Conservation (phyloP, 176 grass and related monocot genomes). For the Cenchrus fungigraminus region DNA sequence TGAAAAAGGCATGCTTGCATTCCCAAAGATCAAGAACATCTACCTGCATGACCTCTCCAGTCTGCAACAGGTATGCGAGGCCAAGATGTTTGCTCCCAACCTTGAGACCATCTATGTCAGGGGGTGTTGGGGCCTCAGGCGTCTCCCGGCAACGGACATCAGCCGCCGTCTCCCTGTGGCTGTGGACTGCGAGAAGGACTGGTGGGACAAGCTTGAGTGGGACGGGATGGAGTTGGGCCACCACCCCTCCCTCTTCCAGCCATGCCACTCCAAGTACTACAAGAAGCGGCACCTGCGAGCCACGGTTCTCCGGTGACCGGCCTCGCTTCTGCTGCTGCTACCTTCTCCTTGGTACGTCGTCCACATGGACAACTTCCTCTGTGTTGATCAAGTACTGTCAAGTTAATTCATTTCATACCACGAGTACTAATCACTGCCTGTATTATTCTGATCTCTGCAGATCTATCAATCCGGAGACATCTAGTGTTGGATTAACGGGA, state of each 20-base stretch:
- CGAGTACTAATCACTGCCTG: not conserved
- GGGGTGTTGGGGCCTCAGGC: constrained; percentile 23
- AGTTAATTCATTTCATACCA: not conserved
- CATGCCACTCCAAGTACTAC: not conserved
- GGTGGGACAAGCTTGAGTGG: constrained; percentile 33
- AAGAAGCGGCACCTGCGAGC: not conserved
- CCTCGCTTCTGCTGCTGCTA: not conserved
- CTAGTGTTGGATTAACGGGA: not conserved
- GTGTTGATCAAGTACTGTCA: not conserved
- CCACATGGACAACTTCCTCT: not conserved
- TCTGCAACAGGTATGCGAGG: not conserved
- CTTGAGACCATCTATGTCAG: not conserved
- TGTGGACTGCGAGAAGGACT: constrained; percentile 34
- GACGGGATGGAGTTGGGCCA: not conserved
- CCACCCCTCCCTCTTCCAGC: not conserved
- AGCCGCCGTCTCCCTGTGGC: not conserved
- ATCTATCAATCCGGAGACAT: not conserved
- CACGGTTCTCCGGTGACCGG: not conserved
- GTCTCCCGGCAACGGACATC: not conserved
- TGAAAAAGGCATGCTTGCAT: not conserved
- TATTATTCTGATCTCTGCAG: not conserved
- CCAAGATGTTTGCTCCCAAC: not conserved
- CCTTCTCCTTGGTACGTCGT: not conserved
- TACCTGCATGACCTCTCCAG: not conserved
- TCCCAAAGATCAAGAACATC: constrained; percentile 5